Base-by-base conservation (phyloP, 257 asterid species). In the Gentiana straminea region DNA sequence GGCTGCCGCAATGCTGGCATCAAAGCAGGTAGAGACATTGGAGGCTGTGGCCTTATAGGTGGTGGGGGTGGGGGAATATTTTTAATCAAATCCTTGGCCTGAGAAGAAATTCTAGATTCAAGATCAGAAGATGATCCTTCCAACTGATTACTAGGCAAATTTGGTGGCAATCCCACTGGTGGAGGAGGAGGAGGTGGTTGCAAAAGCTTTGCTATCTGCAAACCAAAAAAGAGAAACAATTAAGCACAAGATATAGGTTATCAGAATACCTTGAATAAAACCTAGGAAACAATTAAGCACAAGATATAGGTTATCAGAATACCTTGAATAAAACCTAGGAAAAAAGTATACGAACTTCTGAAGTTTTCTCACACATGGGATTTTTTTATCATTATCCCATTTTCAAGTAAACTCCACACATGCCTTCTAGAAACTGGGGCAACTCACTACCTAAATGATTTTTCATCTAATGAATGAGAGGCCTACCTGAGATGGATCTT, bases 41-140 rank as follows among this genome's bases (percentile, higher is more conserved):
- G 67, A 3, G 83, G 77, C 73, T 77, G 97, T 72, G 65, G 94
- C 73, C 97, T 77, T 61, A 74, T 46, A 58, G 74, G 76, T 32
- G 81, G 80, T 49, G 95, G 91, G 13, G 94, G 96, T 38, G 95
- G 94, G 11, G 90, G 94, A 52, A 80, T 78, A 84, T 78, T 71
- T 68, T 72, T 79, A 52, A 76, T 55, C 38, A 69, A 62, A 69
- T 91, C 95, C 10, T 70, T 77, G 60, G 73, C 55, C 54, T 81
- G 94, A 47, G 68, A 41, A 7, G 46, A 50, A 73, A 66, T 51
- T 73, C 81, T 85, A 60, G 64, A 58, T 59, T 70, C 95, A 59
- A 83, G 68, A 57, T 78, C 86, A 60, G 81, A 78, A 48, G 81
- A 69, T n/a, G 76, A 70, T 66, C 78, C 85, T 63, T 76, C 89